These are phyloP conservation scores for Monosporascus sp. DNA, from an alignment of 2,329 filamentous ascomycete species.

Conservation along the genomic window DNA sequence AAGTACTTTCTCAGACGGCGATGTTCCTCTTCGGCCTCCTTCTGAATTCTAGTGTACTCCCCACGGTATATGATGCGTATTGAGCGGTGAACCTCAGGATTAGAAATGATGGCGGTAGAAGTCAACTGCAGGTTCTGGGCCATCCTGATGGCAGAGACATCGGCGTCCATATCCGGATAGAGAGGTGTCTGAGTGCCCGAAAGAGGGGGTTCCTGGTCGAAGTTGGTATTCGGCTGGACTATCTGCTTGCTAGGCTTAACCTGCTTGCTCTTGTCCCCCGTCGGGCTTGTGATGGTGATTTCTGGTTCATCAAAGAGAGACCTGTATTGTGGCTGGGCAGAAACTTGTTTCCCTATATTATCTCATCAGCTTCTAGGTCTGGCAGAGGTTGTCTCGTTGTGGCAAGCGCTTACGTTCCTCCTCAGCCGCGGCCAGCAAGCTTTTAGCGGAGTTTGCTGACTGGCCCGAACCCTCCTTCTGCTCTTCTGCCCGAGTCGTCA, in stretches of 20 bases:
- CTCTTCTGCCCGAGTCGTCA: slow-evolving; percentile 42
- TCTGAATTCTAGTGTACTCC: slow-evolving; percentile 71
- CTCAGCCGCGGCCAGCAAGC: slow-evolving; percentile 67
- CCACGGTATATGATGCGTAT: slow-evolving; percentile 88
- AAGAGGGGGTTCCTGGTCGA: slow-evolving; percentile 58
- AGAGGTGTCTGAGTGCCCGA: slow-evolving; percentile 53
- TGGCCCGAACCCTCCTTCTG: slow-evolving; percentile 30
- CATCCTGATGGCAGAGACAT: slow-evolving; percentile 76
- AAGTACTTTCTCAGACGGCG: slow-evolving; percentile 83
- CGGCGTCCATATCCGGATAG: slow-evolving; percentile 81
- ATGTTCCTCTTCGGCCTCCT: slow-evolving; percentile 72
- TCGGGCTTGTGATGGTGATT: slow-evolving; percentile 59
- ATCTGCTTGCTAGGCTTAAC: slow-evolving; percentile 41
- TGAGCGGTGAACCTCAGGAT: slow-evolving; percentile 70
- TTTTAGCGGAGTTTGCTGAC: slow-evolving; percentile 36
- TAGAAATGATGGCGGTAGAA: slow-evolving; percentile 73
- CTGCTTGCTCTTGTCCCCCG: slow-evolving; percentile 54
- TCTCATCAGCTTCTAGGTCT: slow-evolving; percentile 17
- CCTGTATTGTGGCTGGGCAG: slow-evolving; percentile 52
- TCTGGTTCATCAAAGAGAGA: slow-evolving; percentile 63
- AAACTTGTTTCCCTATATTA: slow-evolving; percentile 45
- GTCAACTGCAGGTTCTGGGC: slow-evolving; percentile 81
- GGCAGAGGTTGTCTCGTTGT: slow-evolving; percentile 6
- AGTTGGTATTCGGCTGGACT: slow-evolving; percentile 80
- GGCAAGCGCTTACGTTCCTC: slow-evolving; percentile 62